Percentiles rank a stretch among this genome's conserved stretches.
Conservation (phyloP, 2,329 filamentous ascomycete genomes). For the Colletotrichum plurivorum region DNA sequence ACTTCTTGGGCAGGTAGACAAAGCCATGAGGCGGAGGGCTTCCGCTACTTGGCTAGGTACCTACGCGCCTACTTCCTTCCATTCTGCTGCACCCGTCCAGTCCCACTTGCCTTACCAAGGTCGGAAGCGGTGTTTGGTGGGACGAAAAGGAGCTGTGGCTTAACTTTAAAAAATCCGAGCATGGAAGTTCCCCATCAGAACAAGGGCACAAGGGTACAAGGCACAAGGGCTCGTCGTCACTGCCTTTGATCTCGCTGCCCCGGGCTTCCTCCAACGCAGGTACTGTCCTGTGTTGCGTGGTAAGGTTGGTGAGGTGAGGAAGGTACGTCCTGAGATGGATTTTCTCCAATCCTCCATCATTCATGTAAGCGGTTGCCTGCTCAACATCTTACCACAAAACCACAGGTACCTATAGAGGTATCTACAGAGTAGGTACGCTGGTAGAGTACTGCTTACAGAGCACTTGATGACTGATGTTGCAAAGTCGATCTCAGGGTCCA, state of each 20-base stretch:
- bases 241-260: not conserved
- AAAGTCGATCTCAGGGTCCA: conserved; percentile 10
- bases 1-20: too few relatives aligned
- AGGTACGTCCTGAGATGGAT: too few relatives aligned
- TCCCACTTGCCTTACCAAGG: conserved; percentile 13
- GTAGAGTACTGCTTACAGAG: not conserved
- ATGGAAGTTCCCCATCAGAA: conserved; percentile 16
- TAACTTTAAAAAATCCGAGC: conserved; percentile 26
- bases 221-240: not conserved
- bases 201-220: not conserved
- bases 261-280: not conserved
- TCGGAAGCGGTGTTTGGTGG: conserved; percentile 12
- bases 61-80: conserved; percentile 3
- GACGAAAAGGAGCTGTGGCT: conserved; percentile 27
- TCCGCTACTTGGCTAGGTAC: not conserved
- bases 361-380: too few relatives aligned
- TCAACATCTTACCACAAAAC: not conserved
- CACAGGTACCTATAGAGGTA: not conserved
- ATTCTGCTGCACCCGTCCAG: not conserved
- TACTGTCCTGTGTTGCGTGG: too few relatives aligned
- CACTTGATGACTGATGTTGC: not conserved
- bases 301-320: too few relatives aligned
- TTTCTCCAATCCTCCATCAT: too few relatives aligned
- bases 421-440: not conserved
- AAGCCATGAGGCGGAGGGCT: not conserved